Evolutionary conservation across 2,329 filamentous ascomycete species (phyloP), one percentile per base, ranked within the genome.

Genomic region (Verticillium nubilum): DNA sequence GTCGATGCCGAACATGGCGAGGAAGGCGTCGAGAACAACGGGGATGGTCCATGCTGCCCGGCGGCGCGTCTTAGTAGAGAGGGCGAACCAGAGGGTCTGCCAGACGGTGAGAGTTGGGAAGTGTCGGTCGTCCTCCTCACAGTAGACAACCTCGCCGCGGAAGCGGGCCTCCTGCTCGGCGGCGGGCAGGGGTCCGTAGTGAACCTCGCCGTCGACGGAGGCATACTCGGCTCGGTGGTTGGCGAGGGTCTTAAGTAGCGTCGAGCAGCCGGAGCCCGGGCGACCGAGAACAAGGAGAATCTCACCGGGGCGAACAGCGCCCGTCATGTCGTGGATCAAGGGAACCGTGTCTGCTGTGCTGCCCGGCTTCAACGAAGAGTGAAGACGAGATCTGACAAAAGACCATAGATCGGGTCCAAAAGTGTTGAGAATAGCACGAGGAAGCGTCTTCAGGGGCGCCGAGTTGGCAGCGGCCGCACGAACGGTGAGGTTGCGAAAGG

Each of bases 391-490:
- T 29, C 71, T 73, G 15, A 92, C 66, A 6, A 91, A 74, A 25
- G 78, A 81, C 70, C 91, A 94, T 1, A 94, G 75, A 71, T 94
- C 91, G 0, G 90, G 90, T 0, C 91, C 91, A 69, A 95, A 94
- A 0, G 90, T 92, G 25, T 89, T 89, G 4, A 92, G 63, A 37
- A 94, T 79, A 2, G 90, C 90, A 63, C 90, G 83, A 0, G 90
- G 90, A 0, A 94, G 74, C 0, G 89, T 92, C 62, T 85, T 85
- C 27, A 90, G 89, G 63, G 90, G 89, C 0, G 84, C 84, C 0
- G 88, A 79, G 0, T 85, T 86, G 13, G 84, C 85, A 50, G 86
- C 86, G 7, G 87, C 76, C 19, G 90, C 90, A 70, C 89, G 87
- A 28, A 94, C 90, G 0, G 86, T 91, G 56, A 94, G 77, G 65